Evolutionary conservation across 768 basidiomycete genomes (phyloP), one percentile per base, ranked within the genome.

Genomic region (Hortiboletus flavorubellus): DNA sequence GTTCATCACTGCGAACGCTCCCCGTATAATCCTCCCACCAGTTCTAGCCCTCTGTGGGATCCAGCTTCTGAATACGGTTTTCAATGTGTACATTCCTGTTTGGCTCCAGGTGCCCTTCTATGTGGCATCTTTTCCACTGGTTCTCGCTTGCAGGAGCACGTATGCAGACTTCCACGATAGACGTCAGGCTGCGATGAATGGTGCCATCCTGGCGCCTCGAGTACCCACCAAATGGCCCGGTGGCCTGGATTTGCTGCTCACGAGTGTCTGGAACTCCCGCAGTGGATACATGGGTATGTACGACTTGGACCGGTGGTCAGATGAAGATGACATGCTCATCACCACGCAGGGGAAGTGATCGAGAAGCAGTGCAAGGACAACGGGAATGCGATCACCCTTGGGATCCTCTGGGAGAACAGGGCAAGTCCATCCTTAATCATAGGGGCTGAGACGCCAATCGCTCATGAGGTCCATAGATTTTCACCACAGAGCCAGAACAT

Each of bases 401-500:
- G 64, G 9, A 55, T 75, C 8, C 63, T 80, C 33, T 76, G 72
- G 53, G 72, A 77, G 46, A 64, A 74, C 44, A 64, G 69, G 65
- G 78, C 71, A 46, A 12, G 73, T 62, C 12, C 37, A 12, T 31
- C 5, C 26, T 45, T 40, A 26, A 34, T 21, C 21, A 21, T 45
- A 15, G 31, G 4, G 12, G 6, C 33, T 29, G 37, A 16, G 30
- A 4, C 15, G 31, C 40, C 11, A 30, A 34, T 49, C 26, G 33
- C n/a, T 33, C 35, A 29, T 34, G 21, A 12, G 33, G 34, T 35
- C 15, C 15, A 10, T 51, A 80, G 78, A 62, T 80, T 49, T 60
- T 80, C 11, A 81, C 80, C 1, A 58, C 61, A 8, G 80, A 82
- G 51, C 81, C 81, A 5, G 78, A 78, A 39, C 69, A 80, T 44